Evolutionary conservation across 495 filamentous ascomycete genomes (phyloP).

Genomic region (Talaromyces liani): DNA sequence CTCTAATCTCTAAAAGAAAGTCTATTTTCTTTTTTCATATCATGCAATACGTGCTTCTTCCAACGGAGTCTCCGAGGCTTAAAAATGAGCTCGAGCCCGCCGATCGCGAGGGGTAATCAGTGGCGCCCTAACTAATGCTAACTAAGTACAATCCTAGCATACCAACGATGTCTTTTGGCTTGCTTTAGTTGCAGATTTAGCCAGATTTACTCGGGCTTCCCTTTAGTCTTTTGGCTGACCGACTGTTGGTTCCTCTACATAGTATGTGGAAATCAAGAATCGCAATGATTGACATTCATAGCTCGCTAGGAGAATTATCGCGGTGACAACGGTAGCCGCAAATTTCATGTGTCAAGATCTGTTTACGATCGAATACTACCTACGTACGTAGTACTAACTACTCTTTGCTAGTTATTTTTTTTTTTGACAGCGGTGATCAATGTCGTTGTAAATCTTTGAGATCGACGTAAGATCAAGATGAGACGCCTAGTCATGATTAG

Average conservation of each 20-base stretch:
- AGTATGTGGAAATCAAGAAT: background rate
- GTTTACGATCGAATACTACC: background rate
- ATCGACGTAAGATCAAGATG: background rate
- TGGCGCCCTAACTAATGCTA: background rate
- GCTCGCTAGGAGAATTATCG: background rate
- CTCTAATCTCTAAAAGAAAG: background rate
- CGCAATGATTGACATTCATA: background rate
- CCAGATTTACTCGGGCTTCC: too few species aligned
- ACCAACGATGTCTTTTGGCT: background rate
- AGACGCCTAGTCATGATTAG: background rate
- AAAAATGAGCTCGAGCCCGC: background rate
- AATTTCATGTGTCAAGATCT: background rate
- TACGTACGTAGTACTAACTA: background rate
- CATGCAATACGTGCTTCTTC: background rate
- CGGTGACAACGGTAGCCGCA: background rate
- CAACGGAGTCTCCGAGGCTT: background rate
- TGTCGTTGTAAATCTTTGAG: background rate
- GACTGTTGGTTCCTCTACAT: background rate
- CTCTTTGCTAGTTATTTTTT: background rate
- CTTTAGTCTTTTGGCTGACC: background rate
- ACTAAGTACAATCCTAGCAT: background rate
- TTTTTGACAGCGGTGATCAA: conserved; percentile 6
- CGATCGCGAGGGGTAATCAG: background rate
- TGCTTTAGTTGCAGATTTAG: background rate
- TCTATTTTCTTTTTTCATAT: background rate